Conservation (phyloP, 352 stramenopile species). For the Phytophthora fragariae region DNA sequence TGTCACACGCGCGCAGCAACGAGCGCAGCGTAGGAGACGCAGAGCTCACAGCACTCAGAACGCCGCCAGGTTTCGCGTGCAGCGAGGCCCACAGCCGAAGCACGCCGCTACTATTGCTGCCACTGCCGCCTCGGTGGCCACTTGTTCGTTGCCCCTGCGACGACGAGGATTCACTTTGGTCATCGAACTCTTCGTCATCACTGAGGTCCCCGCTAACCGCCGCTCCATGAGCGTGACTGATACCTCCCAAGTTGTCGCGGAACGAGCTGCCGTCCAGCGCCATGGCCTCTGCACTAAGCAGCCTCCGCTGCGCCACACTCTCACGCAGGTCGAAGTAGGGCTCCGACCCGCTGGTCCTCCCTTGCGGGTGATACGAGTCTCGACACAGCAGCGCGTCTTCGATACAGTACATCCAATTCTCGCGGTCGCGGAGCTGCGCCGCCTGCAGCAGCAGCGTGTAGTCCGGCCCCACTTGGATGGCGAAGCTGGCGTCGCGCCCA, state of each 20-base stretch:
- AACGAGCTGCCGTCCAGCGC: constrained; percentile 40
- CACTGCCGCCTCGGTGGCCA: constrained; percentile 13
- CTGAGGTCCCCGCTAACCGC: constrained; percentile 33
- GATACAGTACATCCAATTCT: constrained; percentile 86
- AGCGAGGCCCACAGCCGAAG: constrained; percentile 43
- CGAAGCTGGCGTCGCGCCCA: constrained; percentile 66
- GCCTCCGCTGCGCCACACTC: constrained; percentile 57
- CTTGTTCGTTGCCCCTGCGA: constrained; percentile 29
- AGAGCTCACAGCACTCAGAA: constrained; percentile 43
- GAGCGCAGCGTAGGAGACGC: constrained; percentile 38
- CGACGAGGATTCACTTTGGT: constrained; percentile 40
- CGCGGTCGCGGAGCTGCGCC: constrained; percentile 59
- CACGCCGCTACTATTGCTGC: constrained; percentile 32
- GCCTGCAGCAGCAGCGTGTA: constrained; percentile 75
- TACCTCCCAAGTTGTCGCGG: constrained; percentile 31
- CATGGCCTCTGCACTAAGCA: constrained; percentile 69
- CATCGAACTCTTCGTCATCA: constrained; percentile 47
- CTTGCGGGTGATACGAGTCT: constrained; percentile 68
- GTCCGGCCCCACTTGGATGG: constrained; percentile 62
- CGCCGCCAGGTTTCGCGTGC: constrained; percentile 47
- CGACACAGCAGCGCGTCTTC: constrained; percentile 78
- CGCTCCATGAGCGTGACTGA: constrained; percentile 41
- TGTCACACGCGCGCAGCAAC: constrained; percentile 55
- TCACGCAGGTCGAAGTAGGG: constrained; percentile 58
- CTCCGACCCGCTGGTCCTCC: constrained; percentile 23